phyloP scores from a whole-genome alignment of 306 rosid genomes.

The Lagenaria siceraria region DNA sequence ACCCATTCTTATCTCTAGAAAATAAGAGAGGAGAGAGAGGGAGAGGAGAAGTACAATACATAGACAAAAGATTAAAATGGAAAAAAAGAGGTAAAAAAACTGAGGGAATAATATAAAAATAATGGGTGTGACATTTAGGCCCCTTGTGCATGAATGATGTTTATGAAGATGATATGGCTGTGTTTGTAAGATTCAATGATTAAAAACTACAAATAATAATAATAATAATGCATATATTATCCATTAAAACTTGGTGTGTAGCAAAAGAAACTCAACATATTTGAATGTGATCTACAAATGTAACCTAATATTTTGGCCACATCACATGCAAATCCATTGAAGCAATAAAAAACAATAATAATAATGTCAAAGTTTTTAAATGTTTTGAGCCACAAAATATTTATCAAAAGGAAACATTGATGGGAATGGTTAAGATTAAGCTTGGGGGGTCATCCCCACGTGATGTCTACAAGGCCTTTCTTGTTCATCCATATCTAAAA shows the following conservation, averaged over 20 bases:
- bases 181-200: neutral
- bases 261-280: neutral
- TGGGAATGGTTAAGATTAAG: neutral
- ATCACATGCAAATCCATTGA: constrained; percentile 1
- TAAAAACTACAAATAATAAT: neutral
- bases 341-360: neutral
- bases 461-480: neutral
- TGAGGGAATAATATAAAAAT: neutral
- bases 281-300: neutral
- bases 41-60: neutral
- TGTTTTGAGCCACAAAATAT: neutral
- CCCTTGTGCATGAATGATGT: neutral
- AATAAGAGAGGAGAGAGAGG: neutral
- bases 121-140: constrained; percentile 1
- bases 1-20: neutral
- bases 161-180: neutral
- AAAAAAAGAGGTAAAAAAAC: neutral
- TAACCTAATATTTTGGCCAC: neutral
- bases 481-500: neutral
- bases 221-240: neutral
- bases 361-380: neutral
- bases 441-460: neutral
- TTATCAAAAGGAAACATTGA: neutral
- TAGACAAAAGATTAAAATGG: neutral
- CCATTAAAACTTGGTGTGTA: neutral